Evolutionary conservation across 2,329 filamentous ascomycete genomes (phyloP).

Genomic region (Penicillium sp.): DNA sequence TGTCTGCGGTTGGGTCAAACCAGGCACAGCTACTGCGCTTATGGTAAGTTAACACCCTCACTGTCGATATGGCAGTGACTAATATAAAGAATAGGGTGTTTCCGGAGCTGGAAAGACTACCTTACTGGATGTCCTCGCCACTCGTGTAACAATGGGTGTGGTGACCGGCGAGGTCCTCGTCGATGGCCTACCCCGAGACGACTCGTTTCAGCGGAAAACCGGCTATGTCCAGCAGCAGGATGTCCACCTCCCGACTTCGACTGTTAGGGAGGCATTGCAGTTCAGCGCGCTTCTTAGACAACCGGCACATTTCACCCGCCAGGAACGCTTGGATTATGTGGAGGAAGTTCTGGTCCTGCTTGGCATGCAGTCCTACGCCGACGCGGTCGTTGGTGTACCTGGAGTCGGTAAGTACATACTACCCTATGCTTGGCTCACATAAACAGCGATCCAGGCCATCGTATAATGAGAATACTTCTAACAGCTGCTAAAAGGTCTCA

Average conservation of each 20-base stretch:
- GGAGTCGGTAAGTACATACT: conserved; percentile 66
- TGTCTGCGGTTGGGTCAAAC: conserved; percentile 92
- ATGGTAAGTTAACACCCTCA: conserved; percentile 61
- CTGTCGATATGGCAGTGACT: conserved; percentile 33
- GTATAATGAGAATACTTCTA: background rate
- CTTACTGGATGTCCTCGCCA: conserved; percentile 82
- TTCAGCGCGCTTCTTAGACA: conserved; percentile 88
- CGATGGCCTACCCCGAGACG: conserved; percentile 73
- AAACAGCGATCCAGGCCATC: background rate
- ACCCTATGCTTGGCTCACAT: background rate
- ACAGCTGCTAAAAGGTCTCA: conserved; percentile 48
- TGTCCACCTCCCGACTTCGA: conserved; percentile 81
- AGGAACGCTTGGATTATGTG: conserved; percentile 85
- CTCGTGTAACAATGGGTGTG: conserved; percentile 85
- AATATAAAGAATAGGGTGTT: conserved; percentile 59
- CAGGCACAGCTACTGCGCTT: conserved; percentile 83
- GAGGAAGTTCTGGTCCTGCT: conserved; percentile 88
- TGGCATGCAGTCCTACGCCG: conserved; percentile 87
- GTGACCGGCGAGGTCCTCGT: conserved; percentile 85
- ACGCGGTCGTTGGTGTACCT: conserved; percentile 87
- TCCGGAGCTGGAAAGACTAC: conserved; percentile 93
- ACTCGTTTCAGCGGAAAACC: conserved; percentile 87
- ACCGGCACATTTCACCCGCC: conserved; percentile 70
- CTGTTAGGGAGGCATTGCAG: conserved; percentile 83
- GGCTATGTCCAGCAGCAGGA: conserved; percentile 94